These are phyloP conservation scores for Filobasidium floriforme DNA, from an alignment of 768 basidiomycete species.

Conservation along the genomic window DNA sequence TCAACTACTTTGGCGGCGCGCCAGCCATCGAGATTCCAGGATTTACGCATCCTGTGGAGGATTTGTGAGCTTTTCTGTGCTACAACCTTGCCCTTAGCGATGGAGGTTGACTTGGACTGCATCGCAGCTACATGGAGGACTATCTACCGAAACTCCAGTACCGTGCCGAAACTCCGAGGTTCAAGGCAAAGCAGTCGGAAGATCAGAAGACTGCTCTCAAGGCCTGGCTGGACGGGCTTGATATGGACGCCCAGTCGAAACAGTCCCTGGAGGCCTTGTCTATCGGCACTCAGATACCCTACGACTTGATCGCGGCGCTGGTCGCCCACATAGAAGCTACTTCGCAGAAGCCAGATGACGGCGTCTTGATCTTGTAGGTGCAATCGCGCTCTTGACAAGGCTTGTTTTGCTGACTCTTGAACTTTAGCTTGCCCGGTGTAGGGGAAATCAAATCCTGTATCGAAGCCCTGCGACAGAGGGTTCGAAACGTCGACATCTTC, in stretches of 20 bases:
- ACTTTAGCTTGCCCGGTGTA: constrained; percentile 61
- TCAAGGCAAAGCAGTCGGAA: constrained; percentile 49
- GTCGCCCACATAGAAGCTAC: constrained; percentile 57
- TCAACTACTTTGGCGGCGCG: constrained; percentile 65
- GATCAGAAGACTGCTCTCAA: constrained; percentile 51
- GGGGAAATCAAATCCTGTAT: constrained; percentile 77
- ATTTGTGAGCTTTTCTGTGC: constrained; percentile 52
- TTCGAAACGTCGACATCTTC: constrained; percentile 47
- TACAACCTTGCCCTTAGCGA: neutral
- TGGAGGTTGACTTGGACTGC: neutral
- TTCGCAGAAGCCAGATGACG: constrained; percentile 50
- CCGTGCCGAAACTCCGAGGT: constrained; percentile 48
- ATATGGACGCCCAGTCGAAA: constrained; percentile 53
- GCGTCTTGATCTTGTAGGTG: constrained; percentile 64
- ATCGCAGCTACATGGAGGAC: constrained; percentile 73
- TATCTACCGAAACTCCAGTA: constrained; percentile 55
- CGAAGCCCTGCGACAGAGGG: constrained; percentile 49
- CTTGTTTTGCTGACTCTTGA: neutral
- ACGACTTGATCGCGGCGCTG: constrained; percentile 62
- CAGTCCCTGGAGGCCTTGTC: constrained; percentile 57
- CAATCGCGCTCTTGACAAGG: neutral
- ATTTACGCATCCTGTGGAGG: constrained; percentile 65
- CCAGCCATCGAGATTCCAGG: constrained; percentile 80
- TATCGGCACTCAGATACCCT: constrained; percentile 63
- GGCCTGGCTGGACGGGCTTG: constrained; percentile 51